Conservation (phyloP, 345 rosid genomes). For the Salix exigua region DNA sequence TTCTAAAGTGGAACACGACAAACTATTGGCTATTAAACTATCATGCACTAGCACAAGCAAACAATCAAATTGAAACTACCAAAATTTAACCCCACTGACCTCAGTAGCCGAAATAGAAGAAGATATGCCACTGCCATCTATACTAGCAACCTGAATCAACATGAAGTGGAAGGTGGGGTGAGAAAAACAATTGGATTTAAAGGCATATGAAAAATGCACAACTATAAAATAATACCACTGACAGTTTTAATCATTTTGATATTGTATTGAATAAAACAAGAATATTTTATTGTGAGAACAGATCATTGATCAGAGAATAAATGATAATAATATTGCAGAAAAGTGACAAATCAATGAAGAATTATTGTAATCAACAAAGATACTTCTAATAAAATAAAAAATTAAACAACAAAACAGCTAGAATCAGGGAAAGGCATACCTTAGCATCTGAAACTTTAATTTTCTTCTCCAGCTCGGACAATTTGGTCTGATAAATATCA, state of each 20-base stretch:
- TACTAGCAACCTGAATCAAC: slow-evolving; percentile 40
- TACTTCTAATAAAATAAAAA: neutral
- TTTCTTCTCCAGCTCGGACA: slow-evolving; percentile 70
- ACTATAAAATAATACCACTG: neutral
- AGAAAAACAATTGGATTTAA: neutral
- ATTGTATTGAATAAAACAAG: no score
- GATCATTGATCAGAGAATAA: no score
- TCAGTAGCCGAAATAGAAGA: slow-evolving; percentile 51
- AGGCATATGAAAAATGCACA: neutral
- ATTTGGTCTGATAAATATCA: slow-evolving; percentile 51
- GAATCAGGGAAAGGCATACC: slow-evolving; percentile 37
- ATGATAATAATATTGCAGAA: neutral
- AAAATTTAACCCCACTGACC: slow-evolving; percentile 40
- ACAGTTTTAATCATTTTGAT: no score
- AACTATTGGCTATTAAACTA: neutral
- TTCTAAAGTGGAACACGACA: no score
- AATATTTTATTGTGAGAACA: no score
- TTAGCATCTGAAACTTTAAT: slow-evolving; percentile 49
- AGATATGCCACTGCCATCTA: slow-evolving; percentile 28
- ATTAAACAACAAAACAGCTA: neutral
- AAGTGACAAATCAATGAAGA: neutral
- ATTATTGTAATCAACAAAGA: neutral
- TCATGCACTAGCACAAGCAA: neutral
- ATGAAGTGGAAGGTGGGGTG: neutral
- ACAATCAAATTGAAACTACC: neutral